Percentiles rank a stretch among this genome's conserved stretches.
phyloP scores from a whole-genome alignment of 176 grass and related monocot species.

The Otatea glauca region DNA sequence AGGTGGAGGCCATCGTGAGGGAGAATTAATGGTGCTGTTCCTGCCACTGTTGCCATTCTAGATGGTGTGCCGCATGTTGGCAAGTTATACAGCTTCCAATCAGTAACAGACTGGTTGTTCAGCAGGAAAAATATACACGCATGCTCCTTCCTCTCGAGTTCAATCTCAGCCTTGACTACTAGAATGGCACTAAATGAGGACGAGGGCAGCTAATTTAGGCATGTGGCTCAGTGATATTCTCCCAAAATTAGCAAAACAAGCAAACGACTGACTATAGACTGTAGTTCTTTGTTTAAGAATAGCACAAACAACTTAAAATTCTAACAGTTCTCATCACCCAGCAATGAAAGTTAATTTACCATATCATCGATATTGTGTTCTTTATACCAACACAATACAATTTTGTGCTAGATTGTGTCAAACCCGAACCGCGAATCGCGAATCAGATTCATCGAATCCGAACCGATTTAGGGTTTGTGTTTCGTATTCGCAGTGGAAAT shows the following conservation, averaged over 20 bases:
- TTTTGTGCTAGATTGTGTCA: neutral
- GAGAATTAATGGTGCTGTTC: slow-evolving; percentile 70
- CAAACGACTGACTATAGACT: neutral
- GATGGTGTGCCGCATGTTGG: slow-evolving; percentile 75
- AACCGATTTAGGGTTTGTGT: too few species aligned
- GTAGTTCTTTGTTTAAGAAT: neutral
- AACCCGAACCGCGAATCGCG: too few species aligned
- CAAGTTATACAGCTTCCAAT: slow-evolving; percentile 18
- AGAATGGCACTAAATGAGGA: neutral
- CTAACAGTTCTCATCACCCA: neutral
- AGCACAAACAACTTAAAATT: neutral
- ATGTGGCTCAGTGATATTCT: neutral
- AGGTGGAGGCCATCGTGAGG: slow-evolving; percentile 84
- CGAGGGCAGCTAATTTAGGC: neutral
- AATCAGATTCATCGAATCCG: too few species aligned
- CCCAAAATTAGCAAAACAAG: neutral
- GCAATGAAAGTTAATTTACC: neutral
- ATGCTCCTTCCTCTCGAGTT: neutral
- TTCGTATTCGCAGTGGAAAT: too few species aligned
- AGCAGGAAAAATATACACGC: neutral
- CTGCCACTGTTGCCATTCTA: slow-evolving; percentile 92
- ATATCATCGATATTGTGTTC: neutral
- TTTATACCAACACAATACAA: neutral
- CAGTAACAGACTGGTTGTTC: neutral
- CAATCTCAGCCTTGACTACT: neutral